Evolutionary conservation across 805 yeast species (phyloP).

Genomic region (Candida montana): DNA sequence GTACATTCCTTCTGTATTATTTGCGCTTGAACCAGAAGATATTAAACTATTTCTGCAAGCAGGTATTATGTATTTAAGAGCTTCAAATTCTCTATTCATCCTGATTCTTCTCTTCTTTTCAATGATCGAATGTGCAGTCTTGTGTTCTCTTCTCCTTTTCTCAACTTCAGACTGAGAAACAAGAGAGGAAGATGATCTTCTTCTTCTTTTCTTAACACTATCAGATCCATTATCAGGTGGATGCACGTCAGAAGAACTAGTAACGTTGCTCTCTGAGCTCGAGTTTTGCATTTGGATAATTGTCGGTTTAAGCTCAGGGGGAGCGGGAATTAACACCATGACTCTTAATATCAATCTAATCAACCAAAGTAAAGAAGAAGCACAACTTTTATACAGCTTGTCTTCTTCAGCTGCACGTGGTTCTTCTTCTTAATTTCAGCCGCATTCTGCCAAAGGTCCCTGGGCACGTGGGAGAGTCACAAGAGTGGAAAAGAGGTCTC

Average conservation of each 20-base stretch:
- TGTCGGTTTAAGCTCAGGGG: constrained; percentile 43
- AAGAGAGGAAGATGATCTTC: constrained; percentile 21
- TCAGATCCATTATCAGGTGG: constrained; percentile 8
- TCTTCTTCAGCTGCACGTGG: too few relatives aligned
- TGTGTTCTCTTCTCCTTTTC: constrained; percentile 41
- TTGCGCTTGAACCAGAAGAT: constrained; percentile 1
- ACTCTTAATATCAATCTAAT: too few relatives aligned
- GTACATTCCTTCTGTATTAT: constrained; percentile 57
- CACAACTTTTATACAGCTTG: too few relatives aligned
- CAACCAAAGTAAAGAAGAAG: too few relatives aligned
- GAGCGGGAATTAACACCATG: constrained; percentile 33
- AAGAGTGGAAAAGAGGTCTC: too few relatives aligned
- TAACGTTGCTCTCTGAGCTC: constrained; percentile 1
- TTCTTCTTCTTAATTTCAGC: too few relatives aligned
- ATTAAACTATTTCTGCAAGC: constrained; percentile 51
- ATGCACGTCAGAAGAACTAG: neutral
- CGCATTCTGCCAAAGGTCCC: too few relatives aligned
- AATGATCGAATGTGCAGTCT: constrained; percentile 66
- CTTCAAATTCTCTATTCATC: constrained; percentile 80
- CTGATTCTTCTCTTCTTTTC: constrained; percentile 75
- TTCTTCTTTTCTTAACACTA: constrained; percentile 19
- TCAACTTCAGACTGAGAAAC: constrained; percentile 29
- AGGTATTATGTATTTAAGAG: constrained; percentile 70
- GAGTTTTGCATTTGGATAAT: constrained; percentile 36
- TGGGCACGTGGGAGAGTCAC: too few relatives aligned